Conservation (phyloP, 2,329 filamentous ascomycete genomes). For the Rutstroemia sp. region DNA sequence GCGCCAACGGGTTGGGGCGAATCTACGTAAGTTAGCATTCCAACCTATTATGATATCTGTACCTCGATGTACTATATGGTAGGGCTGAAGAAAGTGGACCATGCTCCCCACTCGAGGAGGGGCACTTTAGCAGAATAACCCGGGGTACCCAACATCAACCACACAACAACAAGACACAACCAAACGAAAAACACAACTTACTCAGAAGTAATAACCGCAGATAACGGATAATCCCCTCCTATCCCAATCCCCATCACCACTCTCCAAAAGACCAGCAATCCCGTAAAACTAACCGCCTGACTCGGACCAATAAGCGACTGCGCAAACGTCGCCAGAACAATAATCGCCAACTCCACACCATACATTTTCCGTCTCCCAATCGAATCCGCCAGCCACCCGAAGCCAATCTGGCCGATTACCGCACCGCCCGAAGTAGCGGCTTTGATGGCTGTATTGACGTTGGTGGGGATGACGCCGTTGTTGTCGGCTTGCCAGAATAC, state of each 20-base stretch:
- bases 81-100: no score
- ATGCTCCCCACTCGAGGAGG: no score
- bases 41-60: background rate
- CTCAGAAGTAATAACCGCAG: slow-evolving; percentile 67
- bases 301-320: slow-evolving; percentile 58
- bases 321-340: slow-evolving; percentile 62
- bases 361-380: slow-evolving; percentile 78
- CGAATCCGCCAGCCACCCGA: slow-evolving; percentile 70
- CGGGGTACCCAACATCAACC: background rate
- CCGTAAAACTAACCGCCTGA: slow-evolving; percentile 50
- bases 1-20: slow-evolving; percentile 73
- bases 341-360: slow-evolving; percentile 66
- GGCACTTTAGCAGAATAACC: no score
- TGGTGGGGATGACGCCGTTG: slow-evolving; percentile 50
- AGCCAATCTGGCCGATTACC: slow-evolving; percentile 68
- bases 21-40: slow-evolving; percentile 36
- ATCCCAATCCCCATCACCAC: slow-evolving; percentile 73
- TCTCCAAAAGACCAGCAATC: slow-evolving; percentile 65
- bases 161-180: background rate
- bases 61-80: background rate
- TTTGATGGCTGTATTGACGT: slow-evolving; percentile 68
- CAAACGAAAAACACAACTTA: slow-evolving; percentile 18
- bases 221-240: slow-evolving; percentile 76
- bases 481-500: slow-evolving; percentile 62
- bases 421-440: slow-evolving; percentile 75